phyloP scores from a whole-genome alignment of 1,284 basidiomycete genomes.

The Pascua sp. region DNA sequence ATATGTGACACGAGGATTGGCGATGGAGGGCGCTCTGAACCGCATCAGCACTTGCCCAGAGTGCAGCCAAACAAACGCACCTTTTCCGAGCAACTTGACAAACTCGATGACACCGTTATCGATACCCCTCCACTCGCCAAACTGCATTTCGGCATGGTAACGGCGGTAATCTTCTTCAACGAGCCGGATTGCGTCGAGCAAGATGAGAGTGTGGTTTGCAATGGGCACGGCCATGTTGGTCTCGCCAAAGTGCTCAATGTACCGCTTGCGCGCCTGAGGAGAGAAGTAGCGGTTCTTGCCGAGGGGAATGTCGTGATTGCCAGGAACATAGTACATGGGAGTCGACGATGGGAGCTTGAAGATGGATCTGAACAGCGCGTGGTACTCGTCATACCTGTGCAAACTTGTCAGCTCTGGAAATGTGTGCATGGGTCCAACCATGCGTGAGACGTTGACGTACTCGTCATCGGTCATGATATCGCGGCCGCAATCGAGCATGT shows the following conservation, averaged over 20 bases:
- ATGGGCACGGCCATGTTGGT: slow-evolving; percentile 49
- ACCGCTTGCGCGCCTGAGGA: slow-evolving; percentile 60
- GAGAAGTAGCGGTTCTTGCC: slow-evolving; percentile 56
- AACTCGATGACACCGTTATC: slow-evolving; percentile 66
- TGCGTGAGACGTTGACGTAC: slow-evolving; percentile 54
- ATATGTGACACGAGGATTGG: slow-evolving; percentile 75
- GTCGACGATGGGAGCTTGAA: slow-evolving; percentile 53
- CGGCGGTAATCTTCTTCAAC: slow-evolving; percentile 72
- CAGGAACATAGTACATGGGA: slow-evolving; percentile 67
- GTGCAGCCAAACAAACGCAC: slow-evolving; percentile 41
- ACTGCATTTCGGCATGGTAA: slow-evolving; percentile 54
- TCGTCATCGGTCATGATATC: slow-evolving; percentile 59
- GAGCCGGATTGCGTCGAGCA: slow-evolving; percentile 70
- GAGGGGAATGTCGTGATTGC: slow-evolving; percentile 79
- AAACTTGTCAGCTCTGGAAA: slow-evolving; percentile 5
- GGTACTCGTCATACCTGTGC: slow-evolving; percentile 61
- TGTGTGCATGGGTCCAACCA: too few relatives aligned
- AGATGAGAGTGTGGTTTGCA: slow-evolving; percentile 66
- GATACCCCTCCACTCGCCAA: slow-evolving; percentile 60
- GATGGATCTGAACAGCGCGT: slow-evolving; percentile 60
- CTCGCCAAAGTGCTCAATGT: slow-evolving; percentile 54
- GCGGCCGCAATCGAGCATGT: slow-evolving; percentile 70
- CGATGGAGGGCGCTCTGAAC: slow-evolving; percentile 40
- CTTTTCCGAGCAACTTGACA: slow-evolving; percentile 58
- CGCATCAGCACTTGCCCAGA: slow-evolving; percentile 2